Evolutionary conservation across 2,329 filamentous ascomycete genomes (phyloP).

Genomic region (Didymella lethalis): DNA sequence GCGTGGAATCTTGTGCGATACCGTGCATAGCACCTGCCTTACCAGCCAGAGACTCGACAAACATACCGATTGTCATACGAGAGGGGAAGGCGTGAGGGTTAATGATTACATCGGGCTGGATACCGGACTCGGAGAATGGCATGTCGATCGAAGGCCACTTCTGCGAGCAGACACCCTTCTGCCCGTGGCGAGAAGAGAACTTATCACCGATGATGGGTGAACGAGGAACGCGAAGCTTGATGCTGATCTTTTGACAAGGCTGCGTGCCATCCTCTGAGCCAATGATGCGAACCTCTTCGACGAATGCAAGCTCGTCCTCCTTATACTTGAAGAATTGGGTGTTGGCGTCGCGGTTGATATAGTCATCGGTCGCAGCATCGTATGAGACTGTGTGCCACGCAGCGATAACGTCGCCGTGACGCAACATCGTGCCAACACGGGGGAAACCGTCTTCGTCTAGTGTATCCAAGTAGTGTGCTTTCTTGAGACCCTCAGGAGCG

Average conservation of each 20-base stretch:
- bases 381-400: slow-evolving; percentile 88
- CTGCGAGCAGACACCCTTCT: slow-evolving; percentile 96
- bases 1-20: slow-evolving; percentile 93
- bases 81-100: slow-evolving; percentile 99
- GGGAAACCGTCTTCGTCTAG: slow-evolving; percentile 91
- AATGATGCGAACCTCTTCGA: slow-evolving; percentile 92
- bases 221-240: slow-evolving; percentile 92
- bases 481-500: slow-evolving; percentile 77
- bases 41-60: slow-evolving; percentile 94
- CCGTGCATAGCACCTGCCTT: slow-evolving; percentile 95
- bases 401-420: slow-evolving; percentile 83
- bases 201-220: slow-evolving; percentile 96
- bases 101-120: slow-evolving; percentile 97
- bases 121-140: slow-evolving; percentile 96
- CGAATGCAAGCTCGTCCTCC: slow-evolving; percentile 83
- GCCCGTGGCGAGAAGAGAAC: slow-evolving; percentile 97
- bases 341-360: slow-evolving; percentile 83
- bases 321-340: slow-evolving; percentile 96
- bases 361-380: slow-evolving; percentile 73
- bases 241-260: slow-evolving; percentile 84
- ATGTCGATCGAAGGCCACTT: slow-evolving; percentile 95
- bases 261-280: slow-evolving; percentile 84
- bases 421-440: slow-evolving; percentile 77
- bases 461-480: slow-evolving; percentile 72
- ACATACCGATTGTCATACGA: slow-evolving; percentile 99